Percentiles rank a stretch among this genome's conserved stretches.
Evolutionary conservation across 805 yeast species (phyloP).

Genomic region (Jamesozyma lodderae): DNA sequence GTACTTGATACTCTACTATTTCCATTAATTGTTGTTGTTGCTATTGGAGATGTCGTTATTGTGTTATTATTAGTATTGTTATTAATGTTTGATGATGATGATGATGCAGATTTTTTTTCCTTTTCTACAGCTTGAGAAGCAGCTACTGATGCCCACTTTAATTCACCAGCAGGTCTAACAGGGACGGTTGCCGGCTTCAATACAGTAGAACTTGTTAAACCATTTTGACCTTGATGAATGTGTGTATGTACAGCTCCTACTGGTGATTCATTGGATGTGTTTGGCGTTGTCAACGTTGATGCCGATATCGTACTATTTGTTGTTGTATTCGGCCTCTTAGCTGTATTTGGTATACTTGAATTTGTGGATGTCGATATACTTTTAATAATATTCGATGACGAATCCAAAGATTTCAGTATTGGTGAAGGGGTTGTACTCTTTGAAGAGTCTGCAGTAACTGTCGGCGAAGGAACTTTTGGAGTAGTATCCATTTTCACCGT

Average conservation of each 20-base stretch:
- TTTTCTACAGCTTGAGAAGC: slow-evolving; percentile 30
- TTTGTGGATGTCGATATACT: slow-evolving; percentile 3
- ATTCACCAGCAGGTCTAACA: slow-evolving; percentile 42
- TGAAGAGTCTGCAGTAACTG: slow-evolving; percentile 6
- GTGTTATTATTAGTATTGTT: neutral
- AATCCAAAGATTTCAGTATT: neutral
- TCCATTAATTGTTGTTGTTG: slow-evolving; percentile 2
- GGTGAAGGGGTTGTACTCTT: slow-evolving; percentile 2
- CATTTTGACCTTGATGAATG: slow-evolving; percentile 27
- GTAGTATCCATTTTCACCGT: slow-evolving; percentile 7
- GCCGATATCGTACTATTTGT: slow-evolving; percentile 13
- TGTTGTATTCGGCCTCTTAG: neutral
- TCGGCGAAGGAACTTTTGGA: slow-evolving; percentile 3
- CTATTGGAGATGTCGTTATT: neutral
- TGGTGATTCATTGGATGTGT: slow-evolving; percentile 5
- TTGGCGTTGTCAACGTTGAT: slow-evolving; percentile 9
- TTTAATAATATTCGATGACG: neutral
- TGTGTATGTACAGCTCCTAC: slow-evolving; percentile 21
- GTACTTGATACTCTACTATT: slow-evolving; percentile 10
- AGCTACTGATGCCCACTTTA: slow-evolving; percentile 51
- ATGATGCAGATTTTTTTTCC: slow-evolving; percentile 11
- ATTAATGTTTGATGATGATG: slow-evolving; percentile 3
- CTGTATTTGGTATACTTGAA: slow-evolving; percentile 1
- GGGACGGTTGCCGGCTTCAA: slow-evolving; percentile 49
- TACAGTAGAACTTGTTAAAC: slow-evolving; percentile 26